phyloP scores from a whole-genome alignment of 495 filamentous ascomycete species.

The Wilcoxina mikolae region DNA sequence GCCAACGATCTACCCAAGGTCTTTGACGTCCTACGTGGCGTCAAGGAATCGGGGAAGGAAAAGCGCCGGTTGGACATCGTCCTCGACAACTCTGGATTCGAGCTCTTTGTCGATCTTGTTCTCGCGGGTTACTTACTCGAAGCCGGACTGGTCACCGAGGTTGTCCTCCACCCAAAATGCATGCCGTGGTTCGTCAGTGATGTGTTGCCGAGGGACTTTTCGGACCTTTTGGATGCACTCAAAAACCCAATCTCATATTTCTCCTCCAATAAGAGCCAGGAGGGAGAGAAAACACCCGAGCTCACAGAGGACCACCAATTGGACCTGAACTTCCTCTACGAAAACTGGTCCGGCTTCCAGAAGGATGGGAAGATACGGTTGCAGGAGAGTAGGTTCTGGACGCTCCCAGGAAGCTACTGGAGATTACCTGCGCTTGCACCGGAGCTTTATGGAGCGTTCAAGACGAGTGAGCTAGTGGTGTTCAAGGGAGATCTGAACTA shows the following conservation, averaged over 20 bases:
- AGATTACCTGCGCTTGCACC: constrained; percentile 53
- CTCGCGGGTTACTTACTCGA: constrained; percentile 78
- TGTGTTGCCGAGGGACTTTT: constrained; percentile 73
- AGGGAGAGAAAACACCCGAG: constrained; percentile 47
- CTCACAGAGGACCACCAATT: constrained; percentile 52
- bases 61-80: constrained; percentile 73
- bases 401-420: constrained; percentile 71
- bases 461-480: constrained; percentile 72
- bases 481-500: constrained; percentile 98
- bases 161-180: constrained; percentile 85
- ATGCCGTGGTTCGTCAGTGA: constrained; percentile 98
- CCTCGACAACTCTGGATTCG: constrained; percentile 91
- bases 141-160: constrained; percentile 61
- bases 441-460: constrained; percentile 61
- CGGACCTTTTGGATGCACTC: constrained; percentile 60
- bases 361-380: constrained; percentile 67
- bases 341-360: constrained; percentile 64
- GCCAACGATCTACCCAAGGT: constrained; percentile 65
- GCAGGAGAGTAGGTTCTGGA: constrained; percentile 81
- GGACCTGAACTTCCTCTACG: constrained; percentile 61
- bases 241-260: constrained; percentile 62
- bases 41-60: constrained; percentile 41
- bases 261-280: constrained; percentile 38
- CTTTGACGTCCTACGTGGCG: constrained; percentile 53
- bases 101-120: constrained; percentile 86